Evolutionary conservation across 352 stramenopile species (phyloP), one percentile per base, ranked within the genome.

Genomic region (Phytophthora kernoviae): DNA sequence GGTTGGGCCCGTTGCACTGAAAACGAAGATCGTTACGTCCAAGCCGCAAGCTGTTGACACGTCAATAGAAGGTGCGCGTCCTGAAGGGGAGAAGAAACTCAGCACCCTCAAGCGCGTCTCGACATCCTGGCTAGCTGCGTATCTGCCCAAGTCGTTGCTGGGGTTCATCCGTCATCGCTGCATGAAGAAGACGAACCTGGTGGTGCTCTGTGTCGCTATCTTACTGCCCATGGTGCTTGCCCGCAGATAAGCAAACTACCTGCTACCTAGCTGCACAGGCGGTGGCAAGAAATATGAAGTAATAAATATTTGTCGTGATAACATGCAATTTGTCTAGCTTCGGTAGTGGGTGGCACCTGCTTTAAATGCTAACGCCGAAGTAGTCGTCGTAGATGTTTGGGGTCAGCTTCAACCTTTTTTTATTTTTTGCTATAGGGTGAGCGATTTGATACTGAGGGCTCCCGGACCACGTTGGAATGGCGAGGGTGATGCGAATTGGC

Each of bases 111-210:
- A 49, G 15, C 33, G 46, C 14, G 21, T 56, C 1, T 64, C 62
- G 43, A 37, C 43, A 36, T 67, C 59, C 1, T 73, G 62, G 57
- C 48, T 73, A 21, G 46, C 48, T 8, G 33, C 54, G 4, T 70
- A 62, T 43, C 27, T 79, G 39, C 67, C 70, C 4, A 63, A 69
- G 55, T 68, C 70, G 6, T 37, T 76, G 27, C 40, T 77, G 10
- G 43, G 26, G 14, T 79, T 77, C 47, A 44, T 79, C 21, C 70
- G 59, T 22, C 58, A 22, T 22, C 70, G 70, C 43, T 75, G 63
- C 48, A 58, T 79, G 47, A 67, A 74, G 50, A 69, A 62, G 63
- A 77, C 70, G 17, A 79, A 69, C 53, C 26, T 79, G 5, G 58
- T 73, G 27, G 18, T 79, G 37, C 56, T 79, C 1, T 77, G 70